Evolutionary conservation across 441 rosid genomes (phyloP), one percentile per base, ranked within the genome.

Genomic region (Pelargonium cotyledonis): DNA sequence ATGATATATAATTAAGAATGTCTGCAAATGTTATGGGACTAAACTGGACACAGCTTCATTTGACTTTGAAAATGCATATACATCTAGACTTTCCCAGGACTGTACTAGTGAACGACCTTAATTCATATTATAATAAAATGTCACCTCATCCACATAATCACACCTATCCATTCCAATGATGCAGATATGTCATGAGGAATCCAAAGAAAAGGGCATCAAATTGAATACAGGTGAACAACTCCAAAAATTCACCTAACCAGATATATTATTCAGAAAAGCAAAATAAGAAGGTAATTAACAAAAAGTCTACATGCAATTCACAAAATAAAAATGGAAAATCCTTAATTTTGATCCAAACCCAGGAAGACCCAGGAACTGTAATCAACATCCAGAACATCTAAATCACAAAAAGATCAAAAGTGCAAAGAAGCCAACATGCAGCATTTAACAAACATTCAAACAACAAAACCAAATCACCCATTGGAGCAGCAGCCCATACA

Each of bases 221-320:
- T 31, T 31, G 38, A 31, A 31, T 31, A 31, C 38, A 31, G 38
- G 38, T 31, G 38, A 31, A 71, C 66, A 65, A 71, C 71, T 63
- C 38, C 68, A 63, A 43, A 74, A 73, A 74, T 40, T 73, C 67
- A 80, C 68, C 74, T 70, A 72, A 51, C 70, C 78, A 26, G 31
- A 21, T 46, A 65, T 66, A 66, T 10, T 66, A 63, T 38, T 8
- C 12, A 12, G 18, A 63, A 19, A 69, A 58, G 38, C 55, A 65
- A 62, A n/a, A 46, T 31, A 31, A 31, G 6, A 31, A 26, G 31
- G 31, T 26, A 26, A 26, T 26, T 26, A 1, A 26, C 3, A 31
- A 31, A 31, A 4, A 31, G 38, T 31, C 38, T 31, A 31, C 38
- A 31, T 31, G 38, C 38, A 31, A 31, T 31, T 31, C 38, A 31